Percentiles rank a stretch among this genome's conserved stretches.
phyloP scores from a whole-genome alignment of 23 red algal species.

The Gracilaria vermiculophylla region DNA sequence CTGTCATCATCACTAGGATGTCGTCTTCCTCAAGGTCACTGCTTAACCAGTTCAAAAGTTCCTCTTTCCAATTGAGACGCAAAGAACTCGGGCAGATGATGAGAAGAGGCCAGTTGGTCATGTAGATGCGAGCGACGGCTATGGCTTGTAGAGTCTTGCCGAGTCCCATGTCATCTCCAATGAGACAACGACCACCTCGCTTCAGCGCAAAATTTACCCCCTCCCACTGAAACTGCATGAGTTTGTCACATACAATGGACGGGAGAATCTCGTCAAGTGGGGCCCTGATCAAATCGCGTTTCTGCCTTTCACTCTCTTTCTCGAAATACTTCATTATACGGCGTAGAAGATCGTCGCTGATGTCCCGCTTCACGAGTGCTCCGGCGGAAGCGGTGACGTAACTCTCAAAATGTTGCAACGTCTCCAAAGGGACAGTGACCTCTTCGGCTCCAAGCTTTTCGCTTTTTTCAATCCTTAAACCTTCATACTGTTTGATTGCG shows the following conservation, averaged over 20 bases:
- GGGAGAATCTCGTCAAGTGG: conserved; percentile 56
- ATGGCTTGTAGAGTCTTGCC: conserved; percentile 77
- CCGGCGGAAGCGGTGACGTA: background rate
- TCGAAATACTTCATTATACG: conserved; percentile 7
- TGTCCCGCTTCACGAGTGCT: background rate
- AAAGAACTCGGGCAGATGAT: conserved; percentile 75
- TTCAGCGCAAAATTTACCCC: conserved; percentile 75
- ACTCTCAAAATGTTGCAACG: conserved; percentile 8
- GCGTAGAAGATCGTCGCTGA: background rate
- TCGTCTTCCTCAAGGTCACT: conserved; percentile 60
- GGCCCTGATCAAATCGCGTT: background rate
- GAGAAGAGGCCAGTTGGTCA: conserved; percentile 73
- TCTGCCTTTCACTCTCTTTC: conserved; percentile 33
- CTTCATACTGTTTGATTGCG: conserved; percentile 11
- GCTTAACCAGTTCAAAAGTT: conserved; percentile 65
- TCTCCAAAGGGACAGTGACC: conserved; percentile 43
- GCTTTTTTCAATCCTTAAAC: conserved; percentile 13
- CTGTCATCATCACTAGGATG: conserved; percentile 70
- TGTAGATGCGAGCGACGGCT: conserved; percentile 64
- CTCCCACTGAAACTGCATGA: conserved; percentile 77
- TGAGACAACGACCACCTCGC: conserved; percentile 51
- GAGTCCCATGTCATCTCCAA: conserved; percentile 85
- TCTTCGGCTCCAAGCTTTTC: conserved; percentile 26
- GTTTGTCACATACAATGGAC: conserved; percentile 49
- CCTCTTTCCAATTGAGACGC: conserved; percentile 74